These are phyloP conservation scores for Dictyostelium discoideum DNA, from an alignment of 78 protist species.

Conservation along the genomic window dicty_2.7 NC_007090.3:3308501-3309000, in stretches of 20 bases:
- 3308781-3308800: too few relatives aligned
- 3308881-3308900: conserved; percentile 71
- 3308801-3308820: too few relatives aligned
- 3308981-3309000: neutral
- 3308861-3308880: conserved; percentile 66
- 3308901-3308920: conserved; percentile 80
- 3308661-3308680: conserved; percentile 35
- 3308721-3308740: too few relatives aligned
- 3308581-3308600: conserved; percentile 22
- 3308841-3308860: conserved; percentile 60
- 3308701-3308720: too few relatives aligned
- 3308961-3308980: neutral
- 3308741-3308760: too few relatives aligned
- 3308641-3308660: conserved; percentile 52
- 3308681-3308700: too few relatives aligned
- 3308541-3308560: conserved; percentile 72
- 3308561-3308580: conserved; percentile 35
- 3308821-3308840: conserved; percentile 30
- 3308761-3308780: too few relatives aligned
- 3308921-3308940: conserved; percentile 79
- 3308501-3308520: conserved; percentile 53
- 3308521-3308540: conserved; percentile 63
- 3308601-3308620: neutral
- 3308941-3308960: conserved; percentile 16
- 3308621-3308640: conserved; percentile 56